These are phyloP conservation scores for Yamadazyma scolyti DNA, from an alignment of 805 yeast genomes.

Conservation along the genomic window DNA sequence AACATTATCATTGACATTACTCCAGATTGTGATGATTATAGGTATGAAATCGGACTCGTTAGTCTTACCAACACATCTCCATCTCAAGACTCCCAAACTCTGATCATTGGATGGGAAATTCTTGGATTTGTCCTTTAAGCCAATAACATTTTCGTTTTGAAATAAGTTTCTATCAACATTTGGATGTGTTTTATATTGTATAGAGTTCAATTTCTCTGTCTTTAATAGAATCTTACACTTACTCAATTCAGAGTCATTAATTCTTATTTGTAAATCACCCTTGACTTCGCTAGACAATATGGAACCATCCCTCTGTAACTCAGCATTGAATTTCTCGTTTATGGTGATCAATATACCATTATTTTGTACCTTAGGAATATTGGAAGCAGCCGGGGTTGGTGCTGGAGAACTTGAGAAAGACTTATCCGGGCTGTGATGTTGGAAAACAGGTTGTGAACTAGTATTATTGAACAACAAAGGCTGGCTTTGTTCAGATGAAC, in stretches of 20 bases:
- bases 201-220: constrained; percentile 43
- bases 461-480: constrained; percentile 20
- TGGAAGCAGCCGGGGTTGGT: constrained; percentile 10
- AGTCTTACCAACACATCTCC: constrained; percentile 72
- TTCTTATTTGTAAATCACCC: constrained; percentile 87
- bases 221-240: constrained; percentile 59
- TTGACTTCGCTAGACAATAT: constrained; percentile 68
- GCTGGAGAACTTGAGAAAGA: constrained; percentile 12
- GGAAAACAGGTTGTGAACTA: constrained; percentile 31
- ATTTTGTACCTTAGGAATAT: constrained; percentile 38
- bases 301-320: constrained; percentile 80
- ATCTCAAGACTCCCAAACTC: constrained; percentile 85
- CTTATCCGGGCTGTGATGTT: constrained; percentile 19
- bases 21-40: constrained; percentile 80
- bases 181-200: constrained; percentile 92
- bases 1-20: constrained; percentile 53
- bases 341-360: constrained; percentile 77
- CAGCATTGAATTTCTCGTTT: constrained; percentile 75
- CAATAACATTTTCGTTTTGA: constrained; percentile 52
- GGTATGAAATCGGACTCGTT: constrained; percentile 62
- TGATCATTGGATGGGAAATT: constrained; percentile 92
- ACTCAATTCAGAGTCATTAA: constrained; percentile 71
- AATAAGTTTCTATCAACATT: constrained; percentile 83
- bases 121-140: constrained; percentile 71
- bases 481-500: constrained; percentile 23